Evolutionary conservation across 257 asterid species (phyloP), one percentile per base, ranked within the genome.

Genomic region (Solanum bulbocastanum): DNA sequence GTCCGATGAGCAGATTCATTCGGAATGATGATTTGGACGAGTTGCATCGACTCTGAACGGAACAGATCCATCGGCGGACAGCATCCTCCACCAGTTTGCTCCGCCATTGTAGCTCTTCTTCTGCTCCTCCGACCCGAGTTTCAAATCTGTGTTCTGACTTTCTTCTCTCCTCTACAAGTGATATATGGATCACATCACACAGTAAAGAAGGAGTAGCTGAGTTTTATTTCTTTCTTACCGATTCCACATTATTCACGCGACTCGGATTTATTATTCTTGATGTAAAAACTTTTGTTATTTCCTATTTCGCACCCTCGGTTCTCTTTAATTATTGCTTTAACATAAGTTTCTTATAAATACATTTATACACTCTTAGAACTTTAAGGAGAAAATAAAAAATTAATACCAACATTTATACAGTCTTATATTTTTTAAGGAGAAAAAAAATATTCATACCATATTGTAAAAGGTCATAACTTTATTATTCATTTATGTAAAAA

Each of bases 11-110:
- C 98, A 89, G 98, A 94, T 91, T 96, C 99, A 93, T 91, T 91
- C 83, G 99, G 99, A 91, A 96, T 92, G 87, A 96, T 96, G 95
- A 96, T 91, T 88, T 96, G 99, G 58, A 96, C 94, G 87, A 96
- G 96, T 86, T 96, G 99, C 99, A 96, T 96, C 93, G 96, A 87
- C 93, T 96, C 98, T 72, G 99, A 96, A 87, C 99, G 94, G 94
- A 95, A 92, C 96, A 96, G 98, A 96, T 96, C 98, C 99, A 94
- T 96, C 87, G 98, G 87, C 87, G 99, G 98, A 90, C 97, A 96
- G 87, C 99, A 94, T 90, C 99, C 92, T 46, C 94, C 91, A 87
- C 90, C 95, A 37, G 87, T 86, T 91, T 88, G 92, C 91, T 94
- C 98, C 86, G 91, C 98, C 98, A 95, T 95, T 86, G 88, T 91